A percentile compares a stretch with the other conserved stretches of the same genome.
phyloP scores from a whole-genome alignment of 306 rosid species.

The Prunus armeniaca region DNA sequence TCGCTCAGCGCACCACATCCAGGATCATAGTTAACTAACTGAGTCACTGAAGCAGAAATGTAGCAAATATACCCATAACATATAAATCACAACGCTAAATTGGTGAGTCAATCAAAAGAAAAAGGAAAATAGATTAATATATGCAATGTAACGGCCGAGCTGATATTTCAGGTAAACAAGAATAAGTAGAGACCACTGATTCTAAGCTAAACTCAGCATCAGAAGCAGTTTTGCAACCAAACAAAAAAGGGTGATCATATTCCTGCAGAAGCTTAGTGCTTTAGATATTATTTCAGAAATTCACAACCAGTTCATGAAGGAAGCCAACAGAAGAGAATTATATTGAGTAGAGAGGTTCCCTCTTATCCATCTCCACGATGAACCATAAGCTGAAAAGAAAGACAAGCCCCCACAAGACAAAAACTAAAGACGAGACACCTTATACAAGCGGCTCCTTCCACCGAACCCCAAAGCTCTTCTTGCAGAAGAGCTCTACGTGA shows the following conservation, averaged over 20 bases:
- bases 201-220: background rate
- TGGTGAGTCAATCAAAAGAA: background rate
- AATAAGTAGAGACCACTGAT: background rate
- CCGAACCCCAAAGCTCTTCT: constrained; percentile 59
- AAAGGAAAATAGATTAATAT: background rate
- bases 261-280: background rate
- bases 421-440: constrained; percentile 65
- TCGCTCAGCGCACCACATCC: background rate
- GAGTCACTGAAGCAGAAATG: background rate
- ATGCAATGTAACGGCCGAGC: background rate
- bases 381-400: constrained; percentile 78
- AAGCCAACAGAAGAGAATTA: background rate
- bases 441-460: constrained; percentile 54
- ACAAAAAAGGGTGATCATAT: background rate
- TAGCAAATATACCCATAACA: background rate
- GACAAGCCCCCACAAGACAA: constrained; percentile 66
- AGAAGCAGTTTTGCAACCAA: background rate
- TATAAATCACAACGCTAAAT: background rate
- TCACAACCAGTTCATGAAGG: background rate
- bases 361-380: constrained; percentile 55
- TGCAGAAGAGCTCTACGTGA: constrained; percentile 70
- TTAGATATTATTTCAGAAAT: background rate
- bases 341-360: constrained; percentile 37
- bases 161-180: constrained; percentile 2
- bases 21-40: background rate